These are phyloP conservation scores for Xylaria hypoxylon DNA, from an alignment of 2,329 filamentous ascomycete species.

Conservation along the genomic window DNA sequence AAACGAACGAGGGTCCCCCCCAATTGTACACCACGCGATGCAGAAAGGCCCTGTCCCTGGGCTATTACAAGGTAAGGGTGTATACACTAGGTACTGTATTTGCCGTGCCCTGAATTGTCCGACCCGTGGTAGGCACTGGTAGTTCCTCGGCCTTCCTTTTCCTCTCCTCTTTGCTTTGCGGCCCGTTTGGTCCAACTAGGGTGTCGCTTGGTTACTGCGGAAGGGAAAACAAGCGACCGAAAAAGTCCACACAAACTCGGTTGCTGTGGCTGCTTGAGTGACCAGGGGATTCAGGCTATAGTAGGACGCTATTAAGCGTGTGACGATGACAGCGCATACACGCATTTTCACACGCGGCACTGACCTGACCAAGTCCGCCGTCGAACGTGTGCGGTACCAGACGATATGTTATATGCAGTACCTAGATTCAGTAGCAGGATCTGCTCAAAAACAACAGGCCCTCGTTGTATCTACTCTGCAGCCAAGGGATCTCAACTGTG, in stretches of 20 bases:
- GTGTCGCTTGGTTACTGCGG: constrained; percentile 1
- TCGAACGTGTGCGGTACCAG: constrained; percentile 26
- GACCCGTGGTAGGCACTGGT: constrained; percentile 32
- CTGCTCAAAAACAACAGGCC: constrained; percentile 19
- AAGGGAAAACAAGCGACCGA: constrained; percentile 16
- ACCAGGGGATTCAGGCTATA: constrained; percentile 43
- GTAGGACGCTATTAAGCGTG: constrained; percentile 47
- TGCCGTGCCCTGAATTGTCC: constrained; percentile 37
- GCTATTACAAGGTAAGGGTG: constrained; percentile 24
- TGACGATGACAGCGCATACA: constrained; percentile 51
- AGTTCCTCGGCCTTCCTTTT: constrained; percentile 18
- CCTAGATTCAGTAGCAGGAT: constrained; percentile 26
- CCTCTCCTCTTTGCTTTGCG: constrained; percentile 27
- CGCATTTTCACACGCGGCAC: constrained; percentile 40
- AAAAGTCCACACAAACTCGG: constrained; percentile 20
- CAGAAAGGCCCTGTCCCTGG: constrained; percentile 26
- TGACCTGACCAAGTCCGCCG: constrained; percentile 17
- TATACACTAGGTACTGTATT: constrained; percentile 18
- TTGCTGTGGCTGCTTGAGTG: constrained; percentile 36
- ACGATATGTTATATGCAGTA: constrained; percentile 5
- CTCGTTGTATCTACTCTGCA: constrained; percentile 35
- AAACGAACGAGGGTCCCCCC: constrained; percentile 25
- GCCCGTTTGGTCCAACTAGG: constrained; percentile 32
- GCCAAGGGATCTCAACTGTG: constrained; percentile 37
- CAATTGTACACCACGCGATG: constrained; percentile 17